These are phyloP conservation scores for Mycena latifolia DNA, from an alignment of 768 basidiomycete species.

Conservation along the genomic window DNA sequence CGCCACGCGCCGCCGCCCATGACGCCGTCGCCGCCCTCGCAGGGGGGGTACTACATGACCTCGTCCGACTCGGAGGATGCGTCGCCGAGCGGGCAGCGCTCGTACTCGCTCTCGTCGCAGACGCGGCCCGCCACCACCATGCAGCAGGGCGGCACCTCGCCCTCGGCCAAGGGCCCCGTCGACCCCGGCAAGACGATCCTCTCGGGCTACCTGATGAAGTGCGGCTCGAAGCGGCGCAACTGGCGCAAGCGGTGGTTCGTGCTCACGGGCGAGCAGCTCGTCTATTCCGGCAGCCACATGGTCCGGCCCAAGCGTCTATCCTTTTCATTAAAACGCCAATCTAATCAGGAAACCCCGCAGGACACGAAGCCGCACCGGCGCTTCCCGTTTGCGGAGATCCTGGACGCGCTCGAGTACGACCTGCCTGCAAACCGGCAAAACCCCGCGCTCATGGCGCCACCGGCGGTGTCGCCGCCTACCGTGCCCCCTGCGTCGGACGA, in stretches of 20 bases:
- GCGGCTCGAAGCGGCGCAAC: constrained; percentile 90
- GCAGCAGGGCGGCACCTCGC: constrained; percentile 47
- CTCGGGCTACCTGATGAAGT: constrained; percentile 96
- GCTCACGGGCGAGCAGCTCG: constrained; percentile 86
- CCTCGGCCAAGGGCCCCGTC: constrained; percentile 47
- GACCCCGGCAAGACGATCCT: constrained; percentile 86
- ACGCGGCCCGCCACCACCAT: constrained; percentile 50
- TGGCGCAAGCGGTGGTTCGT: constrained; percentile 99
- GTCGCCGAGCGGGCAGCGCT: constrained; percentile 58
- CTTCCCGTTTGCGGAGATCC: constrained; percentile 86
- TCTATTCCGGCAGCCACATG: constrained; percentile 96
- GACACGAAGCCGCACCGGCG: constrained; percentile 91
- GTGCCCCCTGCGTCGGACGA: constrained; percentile 42
- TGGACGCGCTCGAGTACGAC: constrained; percentile 94
- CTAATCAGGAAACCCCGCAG: constrained; percentile 53
- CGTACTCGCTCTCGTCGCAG: constrained; percentile 60
- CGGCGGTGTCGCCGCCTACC: constrained; percentile 30
- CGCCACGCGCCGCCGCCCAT: constrained; percentile 45
- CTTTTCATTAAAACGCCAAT: constrained; percentile 3
- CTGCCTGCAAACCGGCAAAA: constrained; percentile 67
- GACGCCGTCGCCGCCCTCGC: constrained; percentile 63
- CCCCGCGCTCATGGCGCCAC: constrained; percentile 49
- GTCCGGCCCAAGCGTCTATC: constrained; percentile 63
- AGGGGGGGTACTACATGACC: constrained; percentile 66
- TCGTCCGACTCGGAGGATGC: constrained; percentile 87